A percentile compares a stretch with the other conserved stretches of the same genome.
Conservation (phyloP, 73 alveolate species). For the Strombidium stylifer region DNA sequence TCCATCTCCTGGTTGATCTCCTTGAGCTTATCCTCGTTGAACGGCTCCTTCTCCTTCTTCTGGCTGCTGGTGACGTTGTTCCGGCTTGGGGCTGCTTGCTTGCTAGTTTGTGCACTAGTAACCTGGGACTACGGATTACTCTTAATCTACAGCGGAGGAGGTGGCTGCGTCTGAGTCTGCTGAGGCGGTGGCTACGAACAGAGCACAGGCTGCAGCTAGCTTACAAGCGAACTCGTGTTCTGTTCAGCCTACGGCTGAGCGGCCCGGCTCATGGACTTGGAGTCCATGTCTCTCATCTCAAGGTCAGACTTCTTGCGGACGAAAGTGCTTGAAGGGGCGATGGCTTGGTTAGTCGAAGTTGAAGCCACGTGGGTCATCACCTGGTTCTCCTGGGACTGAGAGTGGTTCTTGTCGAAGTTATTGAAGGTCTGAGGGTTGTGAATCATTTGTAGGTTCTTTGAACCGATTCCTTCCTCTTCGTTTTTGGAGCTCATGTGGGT, state of each 20-base stretch:
- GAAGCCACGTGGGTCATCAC: neutral
- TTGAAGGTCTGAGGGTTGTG: too few relatives aligned
- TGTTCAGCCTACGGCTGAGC: too few relatives aligned
- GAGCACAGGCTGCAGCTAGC: too few relatives aligned
- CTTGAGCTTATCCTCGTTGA: conserved; percentile 5
- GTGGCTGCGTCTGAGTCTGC: neutral
- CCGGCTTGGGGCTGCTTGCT: neutral
- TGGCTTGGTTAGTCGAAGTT: too few relatives aligned
- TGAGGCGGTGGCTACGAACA: neutral
- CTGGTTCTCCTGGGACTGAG: neutral
- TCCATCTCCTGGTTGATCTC: conserved; percentile 20
- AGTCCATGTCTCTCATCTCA: too few relatives aligned
- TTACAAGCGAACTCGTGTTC: too few relatives aligned
- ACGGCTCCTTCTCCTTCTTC: neutral
- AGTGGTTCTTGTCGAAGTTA: neutral
- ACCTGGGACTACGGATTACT: neutral
- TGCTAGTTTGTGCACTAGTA: neutral
- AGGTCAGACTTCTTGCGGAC: too few relatives aligned
- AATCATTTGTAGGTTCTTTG: too few relatives aligned
- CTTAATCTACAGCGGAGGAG: neutral
- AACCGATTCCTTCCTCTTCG: too few relatives aligned
- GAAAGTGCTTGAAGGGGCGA: too few relatives aligned
- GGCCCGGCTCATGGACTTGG: too few relatives aligned
- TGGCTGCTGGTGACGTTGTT: neutral
- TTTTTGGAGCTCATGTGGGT: too few relatives aligned